These are phyloP conservation scores for Clitocybe nebularis DNA, from an alignment of 1,284 basidiomycete genomes.

Conservation along the genomic window DNA sequence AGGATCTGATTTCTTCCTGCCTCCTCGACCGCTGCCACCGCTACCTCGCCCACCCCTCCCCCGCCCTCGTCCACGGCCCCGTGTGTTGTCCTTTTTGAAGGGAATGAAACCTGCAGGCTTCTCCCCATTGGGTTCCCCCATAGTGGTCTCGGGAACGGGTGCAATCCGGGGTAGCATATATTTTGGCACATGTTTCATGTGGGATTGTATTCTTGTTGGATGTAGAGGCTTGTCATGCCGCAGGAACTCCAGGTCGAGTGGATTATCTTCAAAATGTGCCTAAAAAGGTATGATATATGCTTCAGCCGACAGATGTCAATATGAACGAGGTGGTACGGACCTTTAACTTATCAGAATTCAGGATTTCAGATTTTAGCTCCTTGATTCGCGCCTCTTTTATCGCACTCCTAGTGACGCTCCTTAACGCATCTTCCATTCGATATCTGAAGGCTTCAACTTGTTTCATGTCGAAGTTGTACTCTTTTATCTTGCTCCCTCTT, in stretches of 20 bases:
- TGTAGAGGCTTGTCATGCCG: constrained; percentile 94
- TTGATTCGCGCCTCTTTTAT: constrained; percentile 92
- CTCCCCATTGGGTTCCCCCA: constrained; percentile 18
- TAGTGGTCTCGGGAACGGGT: constrained; percentile 36
- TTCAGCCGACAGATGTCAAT: constrained; percentile 1
- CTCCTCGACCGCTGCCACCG: constrained; percentile 40
- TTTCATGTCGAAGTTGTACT: constrained; percentile 91
- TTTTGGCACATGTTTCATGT: constrained; percentile 94
- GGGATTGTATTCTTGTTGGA: constrained; percentile 81
- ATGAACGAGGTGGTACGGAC: constrained; percentile 35
- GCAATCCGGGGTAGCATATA: constrained; percentile 88
- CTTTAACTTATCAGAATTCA: constrained; percentile 96
- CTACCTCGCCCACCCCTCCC: constrained; percentile 46
- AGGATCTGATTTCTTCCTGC: constrained; percentile 70
- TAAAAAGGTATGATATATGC: constrained; percentile 27
- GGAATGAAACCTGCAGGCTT: constrained; percentile 57
- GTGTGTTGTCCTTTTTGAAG: constrained; percentile 55
- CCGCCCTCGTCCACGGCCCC: constrained; percentile 49
- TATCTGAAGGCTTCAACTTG: constrained; percentile 99
- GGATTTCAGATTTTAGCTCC: constrained; percentile 90
- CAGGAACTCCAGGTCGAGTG: constrained; percentile 88
- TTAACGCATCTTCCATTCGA: constrained; percentile 94
- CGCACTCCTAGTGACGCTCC: constrained; percentile 82
- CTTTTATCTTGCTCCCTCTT: constrained; percentile 76
- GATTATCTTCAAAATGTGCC: constrained; percentile 98